phyloP scores from a whole-genome alignment of 2,329 filamentous ascomycete species.

The Gaeumannomyces sp. region DNA sequence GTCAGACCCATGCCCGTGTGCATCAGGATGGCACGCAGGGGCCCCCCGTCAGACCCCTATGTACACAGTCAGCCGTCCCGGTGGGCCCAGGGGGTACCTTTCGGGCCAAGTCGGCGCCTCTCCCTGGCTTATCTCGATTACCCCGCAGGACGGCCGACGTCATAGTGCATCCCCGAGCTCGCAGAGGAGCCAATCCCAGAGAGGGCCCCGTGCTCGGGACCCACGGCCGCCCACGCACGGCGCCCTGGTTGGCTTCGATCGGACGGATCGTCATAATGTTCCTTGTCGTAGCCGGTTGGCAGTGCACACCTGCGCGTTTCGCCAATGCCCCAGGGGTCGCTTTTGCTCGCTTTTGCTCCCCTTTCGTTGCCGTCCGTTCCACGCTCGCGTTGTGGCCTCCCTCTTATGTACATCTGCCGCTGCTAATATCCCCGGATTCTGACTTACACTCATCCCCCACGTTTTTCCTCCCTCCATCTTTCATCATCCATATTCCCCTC shows the following conservation, averaged over 20 bases:
- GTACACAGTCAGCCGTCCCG: background rate
- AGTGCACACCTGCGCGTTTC: background rate
- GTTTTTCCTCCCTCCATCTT: background rate
- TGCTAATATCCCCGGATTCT: background rate
- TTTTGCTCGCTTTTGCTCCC: background rate
- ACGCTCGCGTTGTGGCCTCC: background rate
- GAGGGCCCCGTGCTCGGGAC: background rate
- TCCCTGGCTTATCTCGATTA: slow-evolving; percentile 17
- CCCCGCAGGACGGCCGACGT: slow-evolving; percentile 15
- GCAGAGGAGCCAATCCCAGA: background rate
- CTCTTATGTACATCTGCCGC: background rate
- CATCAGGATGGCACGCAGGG: background rate
- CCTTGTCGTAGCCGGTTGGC: background rate
- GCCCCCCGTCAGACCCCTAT: too few relatives aligned
- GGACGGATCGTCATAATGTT: background rate
- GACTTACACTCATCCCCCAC: background rate
- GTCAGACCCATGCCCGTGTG: too few relatives aligned
- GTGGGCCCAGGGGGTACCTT: background rate
- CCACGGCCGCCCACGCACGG: background rate
- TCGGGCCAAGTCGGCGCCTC: slow-evolving; percentile 9
- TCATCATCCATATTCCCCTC: background rate
- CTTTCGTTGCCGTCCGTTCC: background rate
- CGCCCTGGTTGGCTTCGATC: background rate
- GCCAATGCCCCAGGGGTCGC: background rate
- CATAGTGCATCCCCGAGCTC: background rate